phyloP scores from a whole-genome alignment of 2,329 filamentous ascomycete species.

The Emergomyces pasteurianus region DNA sequence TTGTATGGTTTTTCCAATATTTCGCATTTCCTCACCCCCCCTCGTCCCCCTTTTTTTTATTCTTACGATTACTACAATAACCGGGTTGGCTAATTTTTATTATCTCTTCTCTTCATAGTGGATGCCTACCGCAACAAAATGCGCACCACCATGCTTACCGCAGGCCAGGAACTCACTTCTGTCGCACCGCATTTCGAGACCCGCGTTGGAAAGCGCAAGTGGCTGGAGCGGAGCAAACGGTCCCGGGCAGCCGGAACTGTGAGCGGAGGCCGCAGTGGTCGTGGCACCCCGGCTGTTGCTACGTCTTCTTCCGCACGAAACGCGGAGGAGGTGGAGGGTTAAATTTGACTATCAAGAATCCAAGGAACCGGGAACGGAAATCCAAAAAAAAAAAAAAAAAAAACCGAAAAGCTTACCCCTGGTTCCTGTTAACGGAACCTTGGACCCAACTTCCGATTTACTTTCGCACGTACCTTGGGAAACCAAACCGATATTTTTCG shows the following conservation, averaged over 20 bases:
- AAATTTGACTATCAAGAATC: not conserved
- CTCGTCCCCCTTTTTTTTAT: not conserved
- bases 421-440: not conserved
- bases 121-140: slow-evolving; percentile 93
- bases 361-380: not conserved
- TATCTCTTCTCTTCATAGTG: slow-evolving; percentile 41
- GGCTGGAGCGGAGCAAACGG: slow-evolving; percentile 16
- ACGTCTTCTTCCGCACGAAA: slow-evolving; percentile 21
- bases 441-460: not conserved
- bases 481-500: not conserved
- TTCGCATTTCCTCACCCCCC: not conserved
- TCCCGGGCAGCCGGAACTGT: not conserved
- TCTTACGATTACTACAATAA: slow-evolving; percentile 1
- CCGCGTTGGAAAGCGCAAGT: slow-evolving; percentile 30
- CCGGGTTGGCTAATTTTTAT: slow-evolving; percentile 5
- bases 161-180: slow-evolving; percentile 60
- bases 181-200: slow-evolving; percentile 82
- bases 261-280: not conserved
- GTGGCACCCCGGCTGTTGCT: slow-evolving; percentile 12
- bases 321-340: slow-evolving; percentile 26
- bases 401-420: not conserved
- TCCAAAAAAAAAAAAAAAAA: too few species aligned
- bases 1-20: slow-evolving; percentile 47
- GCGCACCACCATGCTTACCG: slow-evolving; percentile 64
- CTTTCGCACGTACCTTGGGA: too few species aligned